Evolutionary conservation across 129 eudicot genomes (phyloP), one percentile per base, ranked within the genome.

Genomic region (Sambucus nigra): DNA sequence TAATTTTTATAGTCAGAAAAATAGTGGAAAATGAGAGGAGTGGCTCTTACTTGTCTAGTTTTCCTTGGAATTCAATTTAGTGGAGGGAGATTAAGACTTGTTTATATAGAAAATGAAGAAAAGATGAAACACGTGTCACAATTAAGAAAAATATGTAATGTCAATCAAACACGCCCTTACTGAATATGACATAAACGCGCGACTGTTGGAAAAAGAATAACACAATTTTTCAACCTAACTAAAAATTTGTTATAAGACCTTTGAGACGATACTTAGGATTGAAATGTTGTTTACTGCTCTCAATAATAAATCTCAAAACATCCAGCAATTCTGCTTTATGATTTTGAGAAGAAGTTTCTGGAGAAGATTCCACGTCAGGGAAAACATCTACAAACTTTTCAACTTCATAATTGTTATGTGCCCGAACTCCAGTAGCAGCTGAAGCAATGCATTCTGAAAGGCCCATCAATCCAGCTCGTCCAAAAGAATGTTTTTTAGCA

Each of bases 281-380:
- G 55, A 82, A 92, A 75, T 92, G 96, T 57, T 82, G 99, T 65
- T 78, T 92, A 74, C 99, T 74, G 73, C 81, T 86, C 60, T 92
- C 95, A 31, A 92, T 61, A 48, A 92, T 71, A 73, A 71, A 92
- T 55, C 96, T 80, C 35, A 86, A 68, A 69, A 55, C 59, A 67
- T 92, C 96, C 56, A 92, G 71, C 44, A 92, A 75, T 49, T 73
- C 67, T 10, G 65, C 78, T 64, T 65, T 77, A 69, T 74, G 61
- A 50, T 54, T 67, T 58, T 68, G 58, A 32, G 20, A 71, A 56
- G 40, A 52, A 68, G 17, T 51, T 47, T 58, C 54, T 25, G 20
- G 29, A 18, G 57, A 55, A 59, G 60, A 53, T 38, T 25, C 47
- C 41, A 27, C 47, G 25, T 44, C 50, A 53, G 50, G 7, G 25